phyloP scores from a whole-genome alignment of 108 stramenopile genomes.

The Mayamaea pseudoterrestris region DNA sequence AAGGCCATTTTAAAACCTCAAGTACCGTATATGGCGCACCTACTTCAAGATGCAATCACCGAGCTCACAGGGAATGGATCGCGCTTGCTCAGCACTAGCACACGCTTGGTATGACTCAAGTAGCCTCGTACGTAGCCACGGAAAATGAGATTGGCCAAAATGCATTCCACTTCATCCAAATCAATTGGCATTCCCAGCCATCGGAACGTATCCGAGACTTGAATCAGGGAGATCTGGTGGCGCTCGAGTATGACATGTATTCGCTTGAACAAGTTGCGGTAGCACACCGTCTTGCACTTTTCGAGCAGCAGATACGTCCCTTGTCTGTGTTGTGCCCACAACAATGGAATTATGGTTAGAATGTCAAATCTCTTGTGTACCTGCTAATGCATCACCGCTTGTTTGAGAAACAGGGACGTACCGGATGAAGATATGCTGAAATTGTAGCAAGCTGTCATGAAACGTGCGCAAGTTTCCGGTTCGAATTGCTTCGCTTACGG shows the following conservation, averaged over 20 bases:
- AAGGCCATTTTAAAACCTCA: no score
- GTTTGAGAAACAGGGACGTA: no score
- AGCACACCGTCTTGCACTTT: slow-evolving; percentile 87
- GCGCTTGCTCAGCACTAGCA: slow-evolving; percentile 85
- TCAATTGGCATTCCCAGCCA: slow-evolving; percentile 81
- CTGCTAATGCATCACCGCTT: no score
- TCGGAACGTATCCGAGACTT: slow-evolving; percentile 56
- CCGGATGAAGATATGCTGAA: slow-evolving; percentile 76
- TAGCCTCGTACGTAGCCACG: slow-evolving; percentile 84
- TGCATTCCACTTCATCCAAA: slow-evolving; percentile 93
- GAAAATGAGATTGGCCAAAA: slow-evolving; percentile 92
- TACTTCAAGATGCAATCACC: slow-evolving; percentile 35
- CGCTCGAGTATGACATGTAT: slow-evolving; percentile 56
- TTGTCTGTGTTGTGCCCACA: no score
- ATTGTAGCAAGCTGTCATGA: slow-evolving; percentile 56
- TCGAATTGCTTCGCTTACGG: slow-evolving; percentile 59
- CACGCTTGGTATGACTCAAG: slow-evolving; percentile 82
- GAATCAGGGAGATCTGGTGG: slow-evolving; percentile 51
- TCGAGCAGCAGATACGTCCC: slow-evolving; percentile 91
- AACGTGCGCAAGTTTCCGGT: slow-evolving; percentile 87
- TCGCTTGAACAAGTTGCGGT: slow-evolving; percentile 90
- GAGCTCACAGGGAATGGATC: slow-evolving; percentile 86
- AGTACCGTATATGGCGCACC: slow-evolving; percentile 8
- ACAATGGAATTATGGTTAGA: no score
- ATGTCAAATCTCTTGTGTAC: no score